Evolutionary conservation across 176 grass and related monocot species (phyloP), one percentile per base, ranked within the genome.

Genomic region (Pontederia paniculata): DNA sequence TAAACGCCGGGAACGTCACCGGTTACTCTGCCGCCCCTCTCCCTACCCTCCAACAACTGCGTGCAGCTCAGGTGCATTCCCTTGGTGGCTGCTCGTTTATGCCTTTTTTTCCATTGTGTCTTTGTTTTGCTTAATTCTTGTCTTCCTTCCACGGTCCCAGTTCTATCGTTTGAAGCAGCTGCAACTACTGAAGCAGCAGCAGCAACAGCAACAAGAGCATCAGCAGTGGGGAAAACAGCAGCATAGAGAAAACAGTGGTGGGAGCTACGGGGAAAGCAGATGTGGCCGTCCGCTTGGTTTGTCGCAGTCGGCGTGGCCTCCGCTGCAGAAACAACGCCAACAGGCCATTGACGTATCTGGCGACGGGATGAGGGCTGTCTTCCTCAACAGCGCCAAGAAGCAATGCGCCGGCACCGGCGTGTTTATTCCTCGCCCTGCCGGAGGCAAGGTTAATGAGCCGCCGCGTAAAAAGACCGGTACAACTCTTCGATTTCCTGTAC

Each of bases 321-420:
- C 7, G 42, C 8, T 21, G 14, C 60, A 47, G 31, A 25, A 22
- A 2, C 72, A 21, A n/a, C 60, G 16, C 5, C 42, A 8, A 17
- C 61, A 37, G 5, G 1, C 28, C 28, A 37, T 37, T 2, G 7
- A 2, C 5, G 28, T 2, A 37, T 37, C 37, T 8, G 46, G 15
- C 9, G 20, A 48, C 1, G 65, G 55, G 16, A 77, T 77, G 66
- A 48, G 57, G 10, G 55, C 74, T 28, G 57, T 77, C 7, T 77
- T 77, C 25, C 56, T 77, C 12, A 17, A 57, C 47, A 42, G 64
- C 41, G 67, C 46, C 17, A 69, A 54, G 20, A 57, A 44, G 16
- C 66, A 77, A 55, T 63, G 57, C 4, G 28, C 60, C 16, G 74
- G 74, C 13, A 77, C 74, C 17, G 74, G 74, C 3, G 74, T 77